Evolutionary conservation across 257 asterid species (phyloP), one percentile per base, ranked within the genome.

Genomic region (Primulina huaijiensis): DNA sequence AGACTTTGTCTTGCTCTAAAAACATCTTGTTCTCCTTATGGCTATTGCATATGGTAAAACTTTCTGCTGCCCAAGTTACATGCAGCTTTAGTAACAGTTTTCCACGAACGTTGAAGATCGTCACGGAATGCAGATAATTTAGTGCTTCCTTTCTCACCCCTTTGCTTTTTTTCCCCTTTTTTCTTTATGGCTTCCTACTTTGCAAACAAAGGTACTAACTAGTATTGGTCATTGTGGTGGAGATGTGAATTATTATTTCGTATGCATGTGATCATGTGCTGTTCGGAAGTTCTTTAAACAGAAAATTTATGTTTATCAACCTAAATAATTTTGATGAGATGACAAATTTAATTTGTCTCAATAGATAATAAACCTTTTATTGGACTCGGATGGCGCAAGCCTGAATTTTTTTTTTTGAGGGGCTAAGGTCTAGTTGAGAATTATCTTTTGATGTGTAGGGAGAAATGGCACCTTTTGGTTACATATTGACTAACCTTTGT

Each of bases 401-500:
- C 59, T 9, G 50, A n/a, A 0, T 43, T 25, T 23, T 12, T 27
- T 23, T 23, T 27, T 60, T 59, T 35, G 1, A 8, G 40, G 30
- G 60, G 30, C 40, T 62, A 40, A 35, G 58, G 59, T 56, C n/a
- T 31, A 71, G 31, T 23, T 34, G 20, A 46, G 59, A 55, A 43
- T 25, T 2, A 8, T 35, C 29, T 27, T 72, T 9, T 66, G 38
- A 25, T n/a, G 19, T 68, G 34, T 14, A 68, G 1, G 30, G 53
- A 9, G 56, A 25, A n/a, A 72, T 68, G 52, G 23, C 68, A 66
- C 20, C 52, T 23, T 62, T 20, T 60, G 35, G 30, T 67, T 58
- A 52, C n/a, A 56, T 58, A 21, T 33, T 59, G 77, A 73, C 19
- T n/a, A 38, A 31, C 31, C 37, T 35, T 64, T 59, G n/a, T 59